phyloP scores from a whole-genome alignment of 495 filamentous ascomycete species.

The Aspergillus nanangensis region DNA sequence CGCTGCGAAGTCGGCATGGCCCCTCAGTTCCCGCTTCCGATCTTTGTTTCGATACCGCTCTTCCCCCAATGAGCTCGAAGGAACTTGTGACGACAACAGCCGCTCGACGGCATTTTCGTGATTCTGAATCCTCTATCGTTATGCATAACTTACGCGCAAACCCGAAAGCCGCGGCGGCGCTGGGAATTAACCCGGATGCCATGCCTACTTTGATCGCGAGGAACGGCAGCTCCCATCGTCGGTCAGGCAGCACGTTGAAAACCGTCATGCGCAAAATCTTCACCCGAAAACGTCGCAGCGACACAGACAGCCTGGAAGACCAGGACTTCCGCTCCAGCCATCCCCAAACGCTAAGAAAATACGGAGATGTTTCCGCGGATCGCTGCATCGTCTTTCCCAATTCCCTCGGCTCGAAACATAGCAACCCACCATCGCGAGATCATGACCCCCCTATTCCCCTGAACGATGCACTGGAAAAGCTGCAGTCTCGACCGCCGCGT shows the following conservation, averaged over 20 bases:
- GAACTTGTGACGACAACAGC: slow-evolving; percentile 12
- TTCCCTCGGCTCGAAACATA: slow-evolving; percentile 22
- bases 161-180: neutral
- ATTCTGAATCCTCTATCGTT: slow-evolving; percentile 9
- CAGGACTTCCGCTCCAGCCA: slow-evolving; percentile 11
- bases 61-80: slow-evolving; percentile 21
- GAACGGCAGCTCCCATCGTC: slow-evolving; percentile 31
- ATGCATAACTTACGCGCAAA: slow-evolving; percentile 5
- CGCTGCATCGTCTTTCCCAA: slow-evolving; percentile 19
- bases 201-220: slow-evolving; percentile 14
- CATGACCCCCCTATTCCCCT: slow-evolving; percentile 18
- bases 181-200: slow-evolving; percentile 12
- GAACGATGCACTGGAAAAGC: slow-evolving; percentile 17
- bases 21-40: slow-evolving; percentile 4
- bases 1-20: slow-evolving; percentile 1
- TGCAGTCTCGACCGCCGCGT: slow-evolving; percentile 18
- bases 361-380: neutral
- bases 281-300: slow-evolving; percentile 38
- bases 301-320: slow-evolving; percentile 31
- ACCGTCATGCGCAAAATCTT: slow-evolving; percentile 48
- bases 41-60: slow-evolving; percentile 11
- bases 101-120: slow-evolving; percentile 7
- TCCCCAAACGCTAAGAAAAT: slow-evolving; percentile 1
- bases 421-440: slow-evolving; percentile 22
- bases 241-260: slow-evolving; percentile 41